Conservation (phyloP, 257 asterid genomes). For the Scutellaria galericulata region DNA sequence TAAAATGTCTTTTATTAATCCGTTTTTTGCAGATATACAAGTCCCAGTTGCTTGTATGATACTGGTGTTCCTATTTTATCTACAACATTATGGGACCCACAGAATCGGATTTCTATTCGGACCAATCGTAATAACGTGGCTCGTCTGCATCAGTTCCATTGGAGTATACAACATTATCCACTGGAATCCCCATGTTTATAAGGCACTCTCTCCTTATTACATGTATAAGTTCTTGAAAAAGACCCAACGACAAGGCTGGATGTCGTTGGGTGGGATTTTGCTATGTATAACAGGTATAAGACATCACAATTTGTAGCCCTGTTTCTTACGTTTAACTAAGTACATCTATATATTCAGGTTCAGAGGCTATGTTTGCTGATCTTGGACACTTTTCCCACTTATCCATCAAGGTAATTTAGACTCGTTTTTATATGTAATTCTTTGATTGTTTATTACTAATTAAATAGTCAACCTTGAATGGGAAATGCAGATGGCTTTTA, state of each 20-base stretch:
- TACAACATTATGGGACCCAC: slow-evolving; percentile 96
- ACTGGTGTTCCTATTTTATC: slow-evolving; percentile 74
- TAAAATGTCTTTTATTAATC: too few species aligned
- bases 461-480: too few species aligned
- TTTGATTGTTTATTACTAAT: too few species aligned
- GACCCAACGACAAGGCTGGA: slow-evolving; percentile 86
- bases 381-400: slow-evolving; percentile 96
- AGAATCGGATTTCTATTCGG: slow-evolving; percentile 87
- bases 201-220: slow-evolving; percentile 94
- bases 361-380: slow-evolving; percentile 98
- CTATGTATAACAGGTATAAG: slow-evolving; percentile 77
- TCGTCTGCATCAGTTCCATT: slow-evolving; percentile 87
- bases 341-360: slow-evolving; percentile 50
- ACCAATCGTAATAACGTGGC: slow-evolving; percentile 89
- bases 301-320: too few species aligned
- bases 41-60: slow-evolving; percentile 87
- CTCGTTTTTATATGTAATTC: too few species aligned
- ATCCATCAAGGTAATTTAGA: slow-evolving; percentile 73
- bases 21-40: slow-evolving; percentile 67
- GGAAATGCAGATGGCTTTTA: slow-evolving; percentile 77
- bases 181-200: slow-evolving; percentile 87
- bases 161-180: slow-evolving; percentile 83
- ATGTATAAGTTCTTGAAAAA: slow-evolving; percentile 95
- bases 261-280: slow-evolving; percentile 94
- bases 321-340: slow-evolving; percentile 1